phyloP scores from a whole-genome alignment of 768 basidiomycete species.

The Agrocybe pediades region DNA sequence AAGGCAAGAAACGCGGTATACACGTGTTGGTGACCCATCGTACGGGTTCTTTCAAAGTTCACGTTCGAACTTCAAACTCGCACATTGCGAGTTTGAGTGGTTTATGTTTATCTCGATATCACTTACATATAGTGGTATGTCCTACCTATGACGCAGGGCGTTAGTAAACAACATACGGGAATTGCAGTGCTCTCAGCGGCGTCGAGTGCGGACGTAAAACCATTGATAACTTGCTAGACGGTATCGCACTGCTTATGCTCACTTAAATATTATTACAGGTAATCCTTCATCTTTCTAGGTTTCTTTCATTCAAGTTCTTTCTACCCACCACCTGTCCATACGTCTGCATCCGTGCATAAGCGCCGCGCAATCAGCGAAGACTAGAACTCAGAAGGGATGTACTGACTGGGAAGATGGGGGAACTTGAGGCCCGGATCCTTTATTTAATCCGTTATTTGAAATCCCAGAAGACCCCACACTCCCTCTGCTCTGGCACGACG shows the following conservation, averaged over 20 bases:
- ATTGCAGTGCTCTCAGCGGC: not conserved
- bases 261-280: not conserved
- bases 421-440: too few relatives aligned
- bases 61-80: slow-evolving; percentile 7
- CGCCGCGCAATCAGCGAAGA: not conserved
- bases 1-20: slow-evolving; percentile 11
- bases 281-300: not conserved
- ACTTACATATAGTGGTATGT: too few relatives aligned
- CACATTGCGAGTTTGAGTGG: not conserved
- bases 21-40: slow-evolving; percentile 14
- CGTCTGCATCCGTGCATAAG: slow-evolving; percentile 7
- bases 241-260: not conserved
- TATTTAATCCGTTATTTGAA: too few relatives aligned
- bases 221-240: too few relatives aligned
- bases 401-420: too few relatives aligned
- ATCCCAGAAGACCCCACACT: too few relatives aligned
- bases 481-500: too few relatives aligned
- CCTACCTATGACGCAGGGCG: not conserved
- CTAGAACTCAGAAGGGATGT: not conserved
- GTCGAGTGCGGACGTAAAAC: too few relatives aligned
- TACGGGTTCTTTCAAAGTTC: not conserved
- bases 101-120: not conserved
- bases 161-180: not conserved
- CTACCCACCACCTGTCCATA: too few relatives aligned
- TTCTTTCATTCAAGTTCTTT: not conserved